Evolutionary conservation across 202 grass and related monocot genomes (phyloP).

Genomic region (Schoenoplectus triqueter): DNA sequence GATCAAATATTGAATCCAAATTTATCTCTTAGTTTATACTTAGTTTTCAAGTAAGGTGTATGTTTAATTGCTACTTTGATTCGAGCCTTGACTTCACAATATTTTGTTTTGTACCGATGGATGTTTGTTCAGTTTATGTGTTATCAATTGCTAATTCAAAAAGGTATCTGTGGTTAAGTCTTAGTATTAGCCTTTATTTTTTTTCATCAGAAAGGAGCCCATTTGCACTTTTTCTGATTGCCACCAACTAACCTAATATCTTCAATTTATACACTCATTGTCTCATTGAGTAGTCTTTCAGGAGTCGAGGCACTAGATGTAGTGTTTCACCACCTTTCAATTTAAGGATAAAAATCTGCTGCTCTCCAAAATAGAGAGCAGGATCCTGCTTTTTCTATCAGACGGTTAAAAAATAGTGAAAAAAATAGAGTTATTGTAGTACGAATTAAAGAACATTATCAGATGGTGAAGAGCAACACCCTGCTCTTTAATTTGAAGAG

Average conservation of each 20-base stretch:
- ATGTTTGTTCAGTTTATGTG: background rate
- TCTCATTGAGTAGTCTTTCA: background rate
- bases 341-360: too few relatives aligned
- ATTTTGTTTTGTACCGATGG: background rate
- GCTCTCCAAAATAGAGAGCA: too few relatives aligned
- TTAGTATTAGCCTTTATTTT: background rate
- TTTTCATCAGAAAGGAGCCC: constrained; percentile 14
- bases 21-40: background rate
- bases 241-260: constrained; percentile 32
- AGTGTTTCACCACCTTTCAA: too few relatives aligned
- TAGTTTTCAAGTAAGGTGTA: background rate
- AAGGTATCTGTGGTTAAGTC: background rate
- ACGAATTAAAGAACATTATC: too few relatives aligned
- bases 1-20: background rate
- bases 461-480: too few relatives aligned
- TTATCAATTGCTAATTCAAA: constrained; percentile 4
- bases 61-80: too few relatives aligned
- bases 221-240: constrained; percentile 25
- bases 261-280: background rate
- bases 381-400: too few relatives aligned
- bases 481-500: too few relatives aligned
- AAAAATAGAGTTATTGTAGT: too few relatives aligned
- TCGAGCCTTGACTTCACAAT: too few relatives aligned
- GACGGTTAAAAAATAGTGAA: too few relatives aligned
- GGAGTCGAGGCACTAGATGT: background rate